phyloP scores from a whole-genome alignment of 2,329 filamentous ascomycete species.

The Rachicladosporium sp. region DNA sequence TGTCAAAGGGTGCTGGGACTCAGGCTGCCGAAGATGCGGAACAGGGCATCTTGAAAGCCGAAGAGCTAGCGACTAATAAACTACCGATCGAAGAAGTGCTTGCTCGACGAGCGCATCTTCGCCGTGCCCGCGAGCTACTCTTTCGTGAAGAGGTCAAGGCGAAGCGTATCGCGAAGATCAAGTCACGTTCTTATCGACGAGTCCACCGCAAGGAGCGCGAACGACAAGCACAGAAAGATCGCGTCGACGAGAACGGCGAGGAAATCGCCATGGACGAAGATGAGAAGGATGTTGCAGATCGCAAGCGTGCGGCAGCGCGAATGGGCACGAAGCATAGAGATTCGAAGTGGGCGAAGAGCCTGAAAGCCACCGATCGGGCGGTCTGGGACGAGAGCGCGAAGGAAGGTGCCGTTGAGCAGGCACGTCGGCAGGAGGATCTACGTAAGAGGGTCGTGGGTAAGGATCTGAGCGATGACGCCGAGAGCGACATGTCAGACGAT shows the following conservation, averaged over 20 bases:
- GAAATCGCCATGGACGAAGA: constrained; percentile 50
- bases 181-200: constrained; percentile 87
- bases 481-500: constrained; percentile 35
- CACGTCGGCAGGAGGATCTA: constrained; percentile 69
- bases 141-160: constrained; percentile 81
- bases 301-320: constrained; percentile 66
- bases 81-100: constrained; percentile 61
- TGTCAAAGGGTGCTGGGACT: constrained; percentile 44
- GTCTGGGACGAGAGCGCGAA: constrained; percentile 85
- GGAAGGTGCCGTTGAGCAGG: constrained; percentile 66
- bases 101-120: constrained; percentile 59
- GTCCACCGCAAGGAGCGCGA: constrained; percentile 74
- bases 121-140: constrained; percentile 69
- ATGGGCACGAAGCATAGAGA: constrained; percentile 78
- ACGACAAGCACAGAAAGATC: constrained; percentile 44
- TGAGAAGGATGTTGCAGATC: constrained; percentile 55
- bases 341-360: constrained; percentile 82
- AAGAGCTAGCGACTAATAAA: constrained; percentile 58
- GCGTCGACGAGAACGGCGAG: constrained; percentile 44
- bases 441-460: constrained; percentile 68
- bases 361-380: constrained; percentile 65
- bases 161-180: constrained; percentile 96
- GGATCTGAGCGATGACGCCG: constrained; percentile 40
- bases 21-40: constrained; percentile 30
- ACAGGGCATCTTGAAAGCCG: constrained; percentile 54